Conservation (phyloP, 202 grass and related monocot species). For the Eragrostis tef region DNA sequence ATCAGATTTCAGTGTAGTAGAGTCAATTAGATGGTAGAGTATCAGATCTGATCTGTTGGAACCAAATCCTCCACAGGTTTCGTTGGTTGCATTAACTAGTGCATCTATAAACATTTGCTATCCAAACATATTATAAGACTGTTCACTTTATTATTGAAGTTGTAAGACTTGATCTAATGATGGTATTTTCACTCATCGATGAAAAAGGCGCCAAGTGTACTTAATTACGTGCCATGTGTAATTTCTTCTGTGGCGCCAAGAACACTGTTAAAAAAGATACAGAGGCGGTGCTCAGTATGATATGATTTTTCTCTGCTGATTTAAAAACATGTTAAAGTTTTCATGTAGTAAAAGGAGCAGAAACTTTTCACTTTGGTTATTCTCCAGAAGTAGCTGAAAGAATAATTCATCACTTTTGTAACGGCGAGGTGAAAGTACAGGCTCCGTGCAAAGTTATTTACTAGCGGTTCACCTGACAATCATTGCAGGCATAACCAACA, state of each 20-base stretch:
- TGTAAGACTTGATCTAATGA: constrained; percentile 19
- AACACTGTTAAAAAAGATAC: not conserved
- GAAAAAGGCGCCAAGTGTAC: not conserved
- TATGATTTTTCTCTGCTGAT: not conserved
- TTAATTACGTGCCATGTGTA: not conserved
- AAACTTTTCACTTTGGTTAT: not conserved
- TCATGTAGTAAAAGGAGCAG: not conserved
- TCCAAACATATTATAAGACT: constrained; percentile 45
- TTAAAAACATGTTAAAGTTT: not conserved
- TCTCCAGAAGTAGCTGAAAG: constrained; percentile 4
- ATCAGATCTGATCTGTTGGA: constrained; percentile 54
- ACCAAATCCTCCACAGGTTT: constrained; percentile 48
- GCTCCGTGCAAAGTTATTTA: constrained; percentile 3
- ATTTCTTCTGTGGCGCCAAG: not conserved
- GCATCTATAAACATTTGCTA: constrained; percentile 12
- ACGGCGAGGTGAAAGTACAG: constrained; percentile 20
- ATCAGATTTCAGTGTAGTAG: constrained; percentile 45
- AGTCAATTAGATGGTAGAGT: constrained; percentile 35
- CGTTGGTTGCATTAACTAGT: constrained; percentile 42
- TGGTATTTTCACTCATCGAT: constrained; percentile 5
- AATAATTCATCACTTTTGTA: not conserved
- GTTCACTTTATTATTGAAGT: not conserved
- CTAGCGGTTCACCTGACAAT: constrained; percentile 24
- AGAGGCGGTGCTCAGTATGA: too few species aligned
- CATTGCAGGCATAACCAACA: constrained; percentile 11